A percentile compares a stretch with the other conserved stretches of the same genome.
These are phyloP conservation scores for Saccharomyces hybrid DNA, from an alignment of 1,139 yeast genomes.

Conservation along the genomic window DNA sequence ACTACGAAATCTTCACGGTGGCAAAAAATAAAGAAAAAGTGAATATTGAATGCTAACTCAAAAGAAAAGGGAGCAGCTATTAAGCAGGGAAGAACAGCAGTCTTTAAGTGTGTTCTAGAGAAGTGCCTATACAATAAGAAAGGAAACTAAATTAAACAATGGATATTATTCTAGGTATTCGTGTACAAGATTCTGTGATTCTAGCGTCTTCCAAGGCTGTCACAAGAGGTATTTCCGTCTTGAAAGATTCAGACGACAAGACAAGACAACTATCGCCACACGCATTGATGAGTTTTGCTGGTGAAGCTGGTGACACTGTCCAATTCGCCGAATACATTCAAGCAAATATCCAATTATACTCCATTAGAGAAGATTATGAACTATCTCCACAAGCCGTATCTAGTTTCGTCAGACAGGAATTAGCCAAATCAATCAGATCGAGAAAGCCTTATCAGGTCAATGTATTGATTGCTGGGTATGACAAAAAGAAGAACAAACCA, in stretches of 20 bases:
- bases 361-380: slow-evolving; percentile 79
- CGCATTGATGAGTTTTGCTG: slow-evolving; percentile 80
- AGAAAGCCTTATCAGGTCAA: slow-evolving; percentile 93
- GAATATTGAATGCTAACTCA: neutral
- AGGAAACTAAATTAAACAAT: slow-evolving; percentile 24
- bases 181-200: slow-evolving; percentile 70
- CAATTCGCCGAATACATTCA: slow-evolving; percentile 91
- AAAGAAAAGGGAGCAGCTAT: neutral
- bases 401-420: slow-evolving; percentile 76
- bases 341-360: slow-evolving; percentile 83
- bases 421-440: slow-evolving; percentile 82
- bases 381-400: slow-evolving; percentile 80
- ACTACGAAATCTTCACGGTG: slow-evolving; percentile 1
- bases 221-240: slow-evolving; percentile 85
- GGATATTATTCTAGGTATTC: slow-evolving; percentile 89
- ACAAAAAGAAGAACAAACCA: slow-evolving; percentile 53
- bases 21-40: slow-evolving; percentile 2
- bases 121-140: neutral
- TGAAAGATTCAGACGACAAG: slow-evolving; percentile 83
- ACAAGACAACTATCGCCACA: slow-evolving; percentile 71
- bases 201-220: slow-evolving; percentile 91
- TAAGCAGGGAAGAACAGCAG: neutral
- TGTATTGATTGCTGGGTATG: slow-evolving; percentile 79
- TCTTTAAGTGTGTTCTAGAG: neutral
- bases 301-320: slow-evolving; percentile 97